Percentiles rank a stretch among this genome's conserved stretches.
These are phyloP conservation scores for Apophysomyces trapeziformis DNA, from an alignment of 371 early-diverging fungal species.

Conservation along the genomic window DNA sequence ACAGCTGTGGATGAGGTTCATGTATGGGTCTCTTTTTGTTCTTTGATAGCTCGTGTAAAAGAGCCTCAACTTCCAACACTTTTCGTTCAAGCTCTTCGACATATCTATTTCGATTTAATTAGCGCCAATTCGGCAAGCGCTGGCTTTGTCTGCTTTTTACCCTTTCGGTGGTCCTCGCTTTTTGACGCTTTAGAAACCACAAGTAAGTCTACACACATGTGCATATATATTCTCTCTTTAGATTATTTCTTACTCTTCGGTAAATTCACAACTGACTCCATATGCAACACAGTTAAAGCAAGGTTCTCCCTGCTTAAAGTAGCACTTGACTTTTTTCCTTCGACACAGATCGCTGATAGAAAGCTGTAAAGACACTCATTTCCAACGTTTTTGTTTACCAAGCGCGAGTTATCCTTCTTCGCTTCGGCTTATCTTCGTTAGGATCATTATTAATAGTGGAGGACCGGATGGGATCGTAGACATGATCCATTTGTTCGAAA, in stretches of 20 bases:
- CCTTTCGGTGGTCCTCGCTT: constrained; percentile 45
- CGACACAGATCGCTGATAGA: constrained; percentile 40
- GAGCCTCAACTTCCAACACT: constrained; percentile 35
- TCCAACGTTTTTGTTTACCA: constrained; percentile 19
- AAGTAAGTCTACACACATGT: neutral
- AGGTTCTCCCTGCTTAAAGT: constrained; percentile 27
- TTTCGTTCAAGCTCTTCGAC: constrained; percentile 46
- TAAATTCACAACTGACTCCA: constrained; percentile 29
- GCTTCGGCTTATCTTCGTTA: constrained; percentile 1
- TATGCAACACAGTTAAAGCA: constrained; percentile 42
- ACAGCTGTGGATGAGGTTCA: constrained; percentile 4
- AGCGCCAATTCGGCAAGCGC: neutral
- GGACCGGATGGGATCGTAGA: neutral
- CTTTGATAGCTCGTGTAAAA: constrained; percentile 14
- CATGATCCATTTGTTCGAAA: neutral
- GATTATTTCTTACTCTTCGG: constrained; percentile 17
- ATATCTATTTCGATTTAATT: constrained; percentile 24
- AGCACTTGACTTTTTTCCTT: constrained; percentile 39
- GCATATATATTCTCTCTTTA: neutral
- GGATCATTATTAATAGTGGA: neutral
- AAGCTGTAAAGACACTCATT: neutral
- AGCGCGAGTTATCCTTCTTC: constrained; percentile 27
- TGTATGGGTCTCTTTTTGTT: constrained; percentile 6
- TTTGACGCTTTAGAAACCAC: constrained; percentile 18
- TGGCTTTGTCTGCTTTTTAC: constrained; percentile 11